phyloP scores from a whole-genome alignment of 805 yeast genomes.

The Tetrapisispora fleetii region DNA sequence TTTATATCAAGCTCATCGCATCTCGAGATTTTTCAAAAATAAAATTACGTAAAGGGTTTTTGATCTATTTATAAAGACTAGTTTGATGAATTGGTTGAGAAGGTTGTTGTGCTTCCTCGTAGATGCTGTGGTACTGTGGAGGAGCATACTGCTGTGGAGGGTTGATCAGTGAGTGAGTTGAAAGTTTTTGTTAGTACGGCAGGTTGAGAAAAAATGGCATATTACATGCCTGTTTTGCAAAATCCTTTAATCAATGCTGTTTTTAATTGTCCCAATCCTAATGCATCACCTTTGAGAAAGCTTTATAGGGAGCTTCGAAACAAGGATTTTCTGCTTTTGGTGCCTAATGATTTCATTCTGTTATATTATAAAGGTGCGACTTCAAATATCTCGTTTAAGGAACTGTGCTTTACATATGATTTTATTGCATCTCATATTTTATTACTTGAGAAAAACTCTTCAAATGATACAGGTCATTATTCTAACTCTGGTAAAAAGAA shows the following conservation, averaged over 20 bases:
- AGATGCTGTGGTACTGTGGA: background rate
- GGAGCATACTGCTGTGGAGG: background rate
- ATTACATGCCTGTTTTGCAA: slow-evolving; percentile 43
- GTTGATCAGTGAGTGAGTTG: too few species aligned
- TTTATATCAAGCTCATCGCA: slow-evolving; percentile 1
- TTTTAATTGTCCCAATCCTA: slow-evolving; percentile 53
- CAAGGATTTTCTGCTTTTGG: slow-evolving; percentile 47
- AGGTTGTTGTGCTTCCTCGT: too few species aligned
- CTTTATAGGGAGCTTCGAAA: slow-evolving; percentile 39
- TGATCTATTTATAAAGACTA: background rate
- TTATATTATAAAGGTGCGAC: slow-evolving; percentile 32
- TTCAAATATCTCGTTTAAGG: slow-evolving; percentile 34
- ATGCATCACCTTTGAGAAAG: slow-evolving; percentile 37
- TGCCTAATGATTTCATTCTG: slow-evolving; percentile 49
- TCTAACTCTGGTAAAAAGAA: background rate
- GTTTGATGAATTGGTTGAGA: background rate
- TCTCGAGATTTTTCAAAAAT: background rate
- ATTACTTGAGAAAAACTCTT: slow-evolving; percentile 23
- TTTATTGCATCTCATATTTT: slow-evolving; percentile 58
- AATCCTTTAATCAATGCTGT: slow-evolving; percentile 58
- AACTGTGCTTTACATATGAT: slow-evolving; percentile 48
- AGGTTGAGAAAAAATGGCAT: slow-evolving; percentile 3
- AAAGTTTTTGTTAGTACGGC: too few species aligned
- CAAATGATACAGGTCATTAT: background rate
- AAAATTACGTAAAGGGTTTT: background rate